These are phyloP conservation scores for Beauveria sp. DNA, from an alignment of 2,329 filamentous ascomycete species.

Conservation along the genomic window DNA sequence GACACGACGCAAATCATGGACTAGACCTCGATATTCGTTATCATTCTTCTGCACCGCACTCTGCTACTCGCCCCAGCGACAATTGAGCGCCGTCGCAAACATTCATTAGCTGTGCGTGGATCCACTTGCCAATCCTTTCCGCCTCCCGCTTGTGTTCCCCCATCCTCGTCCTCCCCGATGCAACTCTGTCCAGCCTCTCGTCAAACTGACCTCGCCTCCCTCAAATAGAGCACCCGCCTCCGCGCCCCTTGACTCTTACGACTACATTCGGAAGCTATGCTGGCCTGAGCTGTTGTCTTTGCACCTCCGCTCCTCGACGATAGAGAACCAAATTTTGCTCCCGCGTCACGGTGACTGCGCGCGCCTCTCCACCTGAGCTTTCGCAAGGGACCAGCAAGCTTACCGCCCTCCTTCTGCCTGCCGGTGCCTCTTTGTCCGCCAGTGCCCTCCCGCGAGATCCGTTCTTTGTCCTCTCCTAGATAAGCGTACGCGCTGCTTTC, in stretches of 20 bases:
- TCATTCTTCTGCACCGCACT: constrained; percentile 5
- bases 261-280: constrained; percentile 1
- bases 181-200: constrained; percentile 5
- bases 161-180: constrained; percentile 1
- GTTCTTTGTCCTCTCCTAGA: constrained; percentile 23
- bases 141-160: constrained; percentile 1
- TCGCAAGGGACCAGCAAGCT: constrained; percentile 3
- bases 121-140: background rate
- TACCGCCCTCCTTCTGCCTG: constrained; percentile 3
- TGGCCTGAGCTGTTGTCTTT: background rate
- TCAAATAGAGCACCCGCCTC: background rate
- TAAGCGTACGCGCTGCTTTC: constrained; percentile 16
- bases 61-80: constrained; percentile 1
- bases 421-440: background rate
- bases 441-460: background rate
- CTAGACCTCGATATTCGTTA: constrained; percentile 10
- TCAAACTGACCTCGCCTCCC: background rate
- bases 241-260: background rate
- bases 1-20: constrained; percentile 11
- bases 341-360: constrained; percentile 3
- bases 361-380: constrained; percentile 3
- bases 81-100: background rate
- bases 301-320: constrained; percentile 1
- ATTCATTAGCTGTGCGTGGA: constrained; percentile 9
- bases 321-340: background rate